Evolutionary conservation across 108 stramenopile genomes (phyloP).

Genomic region (Cyclotella cryptica): DNA sequence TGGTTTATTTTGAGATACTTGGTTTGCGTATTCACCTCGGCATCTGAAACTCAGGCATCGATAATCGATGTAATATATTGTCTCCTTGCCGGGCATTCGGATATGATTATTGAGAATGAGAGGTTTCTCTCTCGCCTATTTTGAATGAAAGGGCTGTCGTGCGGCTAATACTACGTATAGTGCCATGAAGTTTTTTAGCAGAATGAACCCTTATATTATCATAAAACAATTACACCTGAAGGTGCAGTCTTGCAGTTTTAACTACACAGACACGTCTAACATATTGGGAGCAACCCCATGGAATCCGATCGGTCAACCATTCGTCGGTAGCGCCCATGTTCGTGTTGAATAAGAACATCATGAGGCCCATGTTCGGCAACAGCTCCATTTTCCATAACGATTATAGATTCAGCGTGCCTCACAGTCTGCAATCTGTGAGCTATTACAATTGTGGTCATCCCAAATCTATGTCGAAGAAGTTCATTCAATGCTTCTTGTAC

Average conservation of each 20-base stretch:
- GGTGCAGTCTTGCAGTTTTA: neutral
- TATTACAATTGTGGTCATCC: constrained; percentile 84
- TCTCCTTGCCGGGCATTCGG: too few species aligned
- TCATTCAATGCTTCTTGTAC: constrained; percentile 87
- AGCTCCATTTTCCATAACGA: constrained; percentile 72
- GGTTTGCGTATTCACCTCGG: too few species aligned
- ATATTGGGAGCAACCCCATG: constrained; percentile 45
- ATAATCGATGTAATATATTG: too few species aligned
- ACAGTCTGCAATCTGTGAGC: constrained; percentile 91
- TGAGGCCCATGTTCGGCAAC: constrained; percentile 87
- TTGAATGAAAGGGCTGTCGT: too few species aligned
- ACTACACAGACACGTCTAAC: neutral
- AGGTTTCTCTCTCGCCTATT: too few species aligned
- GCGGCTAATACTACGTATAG: too few species aligned
- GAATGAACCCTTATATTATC: too few species aligned
- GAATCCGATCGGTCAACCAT: constrained; percentile 60
- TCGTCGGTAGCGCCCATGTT: constrained; percentile 49
- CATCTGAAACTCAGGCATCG: too few species aligned
- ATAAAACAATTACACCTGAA: too few species aligned
- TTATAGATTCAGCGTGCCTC: constrained; percentile 83
- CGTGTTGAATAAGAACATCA: constrained; percentile 67
- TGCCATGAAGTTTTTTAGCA: too few species aligned
- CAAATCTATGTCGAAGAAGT: constrained; percentile 55
- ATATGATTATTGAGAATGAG: too few species aligned
- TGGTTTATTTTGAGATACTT: too few species aligned